Evolutionary conservation across 495 filamentous ascomycete genomes (phyloP), one percentile per base, ranked within the genome.

Genomic region (Penicillium mononematosum): DNA sequence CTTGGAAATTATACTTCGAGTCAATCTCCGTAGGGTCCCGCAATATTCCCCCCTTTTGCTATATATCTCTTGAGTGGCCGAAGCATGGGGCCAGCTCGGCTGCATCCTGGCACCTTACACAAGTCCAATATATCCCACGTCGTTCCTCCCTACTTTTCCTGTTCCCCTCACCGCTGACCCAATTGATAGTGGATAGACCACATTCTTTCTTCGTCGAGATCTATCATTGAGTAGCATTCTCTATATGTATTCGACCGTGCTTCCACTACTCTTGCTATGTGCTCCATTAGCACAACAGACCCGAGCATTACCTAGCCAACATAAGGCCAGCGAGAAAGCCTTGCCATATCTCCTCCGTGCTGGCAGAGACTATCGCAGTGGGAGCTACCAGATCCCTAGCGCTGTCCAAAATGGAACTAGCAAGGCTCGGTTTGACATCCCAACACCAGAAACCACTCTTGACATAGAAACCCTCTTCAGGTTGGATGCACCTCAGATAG

Each of bases 401-500:
- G 6, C 27, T 5, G 50, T 56, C 5, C 53, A 68, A 29, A 58
- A 61, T n/a, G 50, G 55, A 44, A 36, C 45, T 3, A 48, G 47
- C 32, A 44, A 39, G 27, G 58, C 39, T 22, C 53, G 43, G 32
- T 64, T 66, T 19, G 48, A 57, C 6, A 53, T 68, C 17, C 22
- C 52, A 7, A 62, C 58, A 0, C 32, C 54, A 0, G 19, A 11
- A 19, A 20, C 20, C 7, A 50, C 48, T 1, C 58, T 68, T 0
- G 31, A 42, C n/a, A 29, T 25, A 5, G 9, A 55, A 2, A 31
- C 51, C 14, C 45, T 63, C 22, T 62, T 61, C 14, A 58, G 45
- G 9, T 58, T 75, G 12, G 71, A 74, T 50, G 45, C 61, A n/a
- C 71, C 74, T 0, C 65, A 72, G 48, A 16, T 73, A 3, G 46